Conservation (phyloP, 2,329 filamentous ascomycete genomes). For the Rhynchosporium secalis region DNA sequence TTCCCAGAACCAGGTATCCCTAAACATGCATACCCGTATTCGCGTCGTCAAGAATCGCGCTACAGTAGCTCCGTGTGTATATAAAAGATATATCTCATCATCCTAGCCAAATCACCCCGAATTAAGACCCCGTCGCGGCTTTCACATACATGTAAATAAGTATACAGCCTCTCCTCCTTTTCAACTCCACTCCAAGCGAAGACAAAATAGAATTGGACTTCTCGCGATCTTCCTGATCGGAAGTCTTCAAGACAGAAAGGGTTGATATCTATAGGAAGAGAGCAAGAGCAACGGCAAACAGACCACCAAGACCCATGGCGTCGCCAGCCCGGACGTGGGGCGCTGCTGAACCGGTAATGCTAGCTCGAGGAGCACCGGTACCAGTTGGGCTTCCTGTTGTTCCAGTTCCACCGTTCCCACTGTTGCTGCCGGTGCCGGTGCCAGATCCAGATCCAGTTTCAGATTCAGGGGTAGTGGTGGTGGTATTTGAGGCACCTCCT, state of each 20-base stretch:
- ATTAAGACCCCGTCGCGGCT: not conserved
- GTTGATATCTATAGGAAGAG: conserved; percentile 23
- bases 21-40: not conserved
- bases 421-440: not conserved
- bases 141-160: not conserved
- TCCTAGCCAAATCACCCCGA: not conserved
- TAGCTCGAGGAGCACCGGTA: not conserved
- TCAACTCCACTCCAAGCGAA: conserved; percentile 6
- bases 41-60: conserved; percentile 20
- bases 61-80: conserved; percentile 5
- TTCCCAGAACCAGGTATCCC: conserved; percentile 4
- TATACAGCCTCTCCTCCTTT: conserved; percentile 3
- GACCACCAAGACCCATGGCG: conserved; percentile 19
- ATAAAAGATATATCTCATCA: not conserved
- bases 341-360: conserved; percentile 11
- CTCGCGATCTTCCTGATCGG: not conserved
- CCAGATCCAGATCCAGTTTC: not conserved
- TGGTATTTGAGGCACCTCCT: conserved; percentile 21
- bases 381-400: conserved; percentile 11
- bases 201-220: conserved; percentile 4
- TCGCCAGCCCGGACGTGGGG: conserved; percentile 11
- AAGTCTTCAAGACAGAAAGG: not conserved
- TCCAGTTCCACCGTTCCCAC: not conserved
- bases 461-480: not conserved
- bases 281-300: conserved; percentile 26